Conservation (phyloP, 1,284 basidiomycete species). For the Papiliotrema laurentii region DNA sequence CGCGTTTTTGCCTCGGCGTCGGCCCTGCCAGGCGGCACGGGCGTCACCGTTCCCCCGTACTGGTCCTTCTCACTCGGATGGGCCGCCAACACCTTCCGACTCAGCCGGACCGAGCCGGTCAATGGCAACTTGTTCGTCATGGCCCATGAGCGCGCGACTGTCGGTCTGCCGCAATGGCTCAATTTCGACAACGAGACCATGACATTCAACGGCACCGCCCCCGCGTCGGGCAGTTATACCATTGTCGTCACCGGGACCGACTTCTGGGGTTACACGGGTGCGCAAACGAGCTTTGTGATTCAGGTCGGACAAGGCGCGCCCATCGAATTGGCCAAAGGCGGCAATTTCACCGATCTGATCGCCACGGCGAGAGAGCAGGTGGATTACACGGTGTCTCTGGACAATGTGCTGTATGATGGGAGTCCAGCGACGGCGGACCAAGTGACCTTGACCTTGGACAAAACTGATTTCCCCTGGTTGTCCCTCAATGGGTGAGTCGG, state of each 20-base stretch:
- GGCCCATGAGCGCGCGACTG: conserved; percentile 45
- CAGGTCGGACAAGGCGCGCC: conserved; percentile 38
- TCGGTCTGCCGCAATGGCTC: conserved; percentile 52
- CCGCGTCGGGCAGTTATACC: conserved; percentile 41
- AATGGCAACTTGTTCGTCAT: conserved; percentile 46
- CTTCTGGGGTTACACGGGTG: conserved; percentile 46
- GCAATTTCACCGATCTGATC: conserved; percentile 23
- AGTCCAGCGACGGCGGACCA: conserved; percentile 25
- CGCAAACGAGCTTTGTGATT: conserved; percentile 46
- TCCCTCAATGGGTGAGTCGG: conserved; percentile 43
- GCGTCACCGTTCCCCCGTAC: conserved; percentile 47
- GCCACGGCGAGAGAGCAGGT: conserved; percentile 31
- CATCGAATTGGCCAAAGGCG: conserved; percentile 23
- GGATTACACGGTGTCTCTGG: conserved; percentile 29
- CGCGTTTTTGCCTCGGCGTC: conserved; percentile 40
- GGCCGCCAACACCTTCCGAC: conserved; percentile 44
- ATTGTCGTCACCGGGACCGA: conserved; percentile 47
- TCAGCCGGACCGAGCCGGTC: conserved; percentile 44
- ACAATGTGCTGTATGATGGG: conserved; percentile 31
- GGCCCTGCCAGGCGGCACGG: conserved; percentile 36
- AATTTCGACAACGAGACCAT: conserved; percentile 52
- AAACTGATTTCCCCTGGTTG: conserved; percentile 46
- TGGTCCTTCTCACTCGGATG: conserved; percentile 57
- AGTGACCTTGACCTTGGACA: conserved; percentile 32
- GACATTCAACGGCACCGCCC: conserved; percentile 54